Percentiles rank a stretch among this genome's conserved stretches.
These are phyloP conservation scores for Panicum miliaceum DNA, from an alignment of 176 grass and related monocot genomes.

Conservation along the genomic window DNA sequence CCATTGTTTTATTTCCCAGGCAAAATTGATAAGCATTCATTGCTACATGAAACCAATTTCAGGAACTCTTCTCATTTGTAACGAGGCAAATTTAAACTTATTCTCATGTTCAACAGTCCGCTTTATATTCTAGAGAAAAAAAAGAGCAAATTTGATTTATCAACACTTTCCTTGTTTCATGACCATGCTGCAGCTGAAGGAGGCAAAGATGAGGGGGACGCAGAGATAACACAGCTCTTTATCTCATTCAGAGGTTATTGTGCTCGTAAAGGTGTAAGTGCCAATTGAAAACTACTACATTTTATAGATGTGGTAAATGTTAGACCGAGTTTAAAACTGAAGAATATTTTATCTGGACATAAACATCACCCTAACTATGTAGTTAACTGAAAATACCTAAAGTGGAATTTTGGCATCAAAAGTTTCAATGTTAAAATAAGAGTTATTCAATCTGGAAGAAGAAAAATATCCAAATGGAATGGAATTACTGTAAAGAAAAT, in stretches of 20 bases:
- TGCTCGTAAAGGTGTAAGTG: constrained; percentile 83
- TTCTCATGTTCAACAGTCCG: constrained; percentile 17
- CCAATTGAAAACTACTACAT: constrained; percentile 10
- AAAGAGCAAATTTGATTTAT: not conserved
- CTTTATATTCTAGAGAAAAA: not conserved
- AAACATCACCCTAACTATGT: not conserved
- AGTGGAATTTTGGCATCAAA: constrained; percentile 1
- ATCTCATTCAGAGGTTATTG: constrained; percentile 79
- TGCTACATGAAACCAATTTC: not conserved
- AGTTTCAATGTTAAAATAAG: not conserved
- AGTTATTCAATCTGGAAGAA: not conserved
- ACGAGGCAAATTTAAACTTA: not conserved
- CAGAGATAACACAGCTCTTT: constrained; percentile 68
- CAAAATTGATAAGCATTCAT: not conserved
- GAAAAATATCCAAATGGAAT: constrained; percentile 8
- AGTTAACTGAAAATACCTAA: constrained; percentile 34
- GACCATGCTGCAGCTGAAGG: constrained; percentile 54
- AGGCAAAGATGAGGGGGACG: constrained; percentile 54
- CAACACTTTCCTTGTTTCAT: constrained; percentile 20
- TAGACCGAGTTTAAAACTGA: not conserved
- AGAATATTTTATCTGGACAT: constrained; percentile 10
- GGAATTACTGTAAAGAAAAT: not conserved
- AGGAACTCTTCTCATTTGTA: not conserved
- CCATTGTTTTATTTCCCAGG: not conserved
- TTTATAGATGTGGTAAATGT: constrained; percentile 1